Base-by-base conservation (phyloP, 1,284 basidiomycete genomes). In the Heterobasidion occidentale region DNA sequence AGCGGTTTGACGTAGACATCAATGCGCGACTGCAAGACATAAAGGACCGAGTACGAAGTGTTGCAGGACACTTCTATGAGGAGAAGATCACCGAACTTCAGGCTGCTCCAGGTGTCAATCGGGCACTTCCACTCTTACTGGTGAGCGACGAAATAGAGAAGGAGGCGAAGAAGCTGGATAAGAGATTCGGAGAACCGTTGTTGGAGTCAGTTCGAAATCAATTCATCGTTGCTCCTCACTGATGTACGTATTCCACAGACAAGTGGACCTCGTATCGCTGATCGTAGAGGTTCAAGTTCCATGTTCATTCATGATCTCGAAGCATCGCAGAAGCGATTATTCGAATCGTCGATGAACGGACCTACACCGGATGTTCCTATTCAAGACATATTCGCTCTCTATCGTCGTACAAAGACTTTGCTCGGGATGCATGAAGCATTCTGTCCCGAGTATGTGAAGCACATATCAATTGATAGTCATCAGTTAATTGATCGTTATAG, bases 141-240 rank as follows among this genome's bases (percentile, higher is more conserved):
- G 83, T 97, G 79, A 90, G 91, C 7, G 86, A 89, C 52, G 95
- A 95, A 76, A 76, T 98, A 9, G 93, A 97, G 73, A 95, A 92
- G 67, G 75, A 78, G 36, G 85, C 90, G 11, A 94, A 96, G 69
- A 71, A 79, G 36, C 75, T 94, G 36, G 89, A 94, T 70, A 92
- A 92, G 69, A 79, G 87, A 60, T 98, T 96, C 71, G 83, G 87
- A 0, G 83, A 90, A 56, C 88, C 92, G 17, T 68, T 98, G 19
- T 74, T 94, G 38, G 86, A 86, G 88, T 94, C 65, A 53, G 83
- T 76, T 5, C 11, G 38, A 11, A 11, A 42, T 42, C 8, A 7
- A 42, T 42, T n/a, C 8, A 3, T 45, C 45, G 15, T 51, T 51
- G 17, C 46, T 48, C 11, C 42, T 11, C 46, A 19, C 46, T 48